Evolutionary conservation across 2,329 filamentous ascomycete genomes (phyloP).

Genomic region (Mariannaea elegans): DNA sequence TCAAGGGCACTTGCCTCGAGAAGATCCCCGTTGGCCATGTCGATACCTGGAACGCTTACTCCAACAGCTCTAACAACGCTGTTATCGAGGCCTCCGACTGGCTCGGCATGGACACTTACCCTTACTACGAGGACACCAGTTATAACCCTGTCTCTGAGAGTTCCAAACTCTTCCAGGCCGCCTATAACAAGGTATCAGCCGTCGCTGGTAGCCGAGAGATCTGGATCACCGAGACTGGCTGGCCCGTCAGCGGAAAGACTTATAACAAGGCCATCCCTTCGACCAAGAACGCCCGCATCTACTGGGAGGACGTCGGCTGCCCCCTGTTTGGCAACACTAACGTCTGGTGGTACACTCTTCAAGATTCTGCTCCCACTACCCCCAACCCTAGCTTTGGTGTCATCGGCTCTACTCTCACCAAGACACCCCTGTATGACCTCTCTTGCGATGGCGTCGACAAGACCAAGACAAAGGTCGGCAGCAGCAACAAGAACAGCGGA

Average conservation of each 20-base stretch:
- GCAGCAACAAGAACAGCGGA: slow-evolving; percentile 12
- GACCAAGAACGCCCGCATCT: slow-evolving; percentile 75
- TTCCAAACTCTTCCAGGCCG: slow-evolving; percentile 73
- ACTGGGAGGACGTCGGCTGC: slow-evolving; percentile 84
- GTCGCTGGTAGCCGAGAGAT: slow-evolving; percentile 74
- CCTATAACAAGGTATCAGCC: slow-evolving; percentile 66
- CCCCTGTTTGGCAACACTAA: slow-evolving; percentile 70
- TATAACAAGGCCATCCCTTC: slow-evolving; percentile 71
- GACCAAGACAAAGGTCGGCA: slow-evolving; percentile 17
- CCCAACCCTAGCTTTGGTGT: slow-evolving; percentile 78
- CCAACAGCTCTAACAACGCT: slow-evolving; percentile 74
- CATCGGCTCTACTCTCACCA: slow-evolving; percentile 62
- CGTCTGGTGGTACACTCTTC: slow-evolving; percentile 81
- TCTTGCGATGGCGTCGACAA: slow-evolving; percentile 53
- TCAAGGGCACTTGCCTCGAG: slow-evolving; percentile 69
- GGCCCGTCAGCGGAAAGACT: slow-evolving; percentile 76
- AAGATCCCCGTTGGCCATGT: slow-evolving; percentile 78
- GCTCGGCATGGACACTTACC: slow-evolving; percentile 87
- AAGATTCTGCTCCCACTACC: slow-evolving; percentile 68
- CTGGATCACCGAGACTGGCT: slow-evolving; percentile 91
- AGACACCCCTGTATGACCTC: slow-evolving; percentile 69
- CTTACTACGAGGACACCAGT: slow-evolving; percentile 79
- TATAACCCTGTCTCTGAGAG: slow-evolving; percentile 72
- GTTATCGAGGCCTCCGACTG: slow-evolving; percentile 79
- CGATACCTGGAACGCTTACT: slow-evolving; percentile 87